phyloP scores from a whole-genome alignment of 192 early-diverging fungal genomes.

The Rhizophagus clarus region DNA sequence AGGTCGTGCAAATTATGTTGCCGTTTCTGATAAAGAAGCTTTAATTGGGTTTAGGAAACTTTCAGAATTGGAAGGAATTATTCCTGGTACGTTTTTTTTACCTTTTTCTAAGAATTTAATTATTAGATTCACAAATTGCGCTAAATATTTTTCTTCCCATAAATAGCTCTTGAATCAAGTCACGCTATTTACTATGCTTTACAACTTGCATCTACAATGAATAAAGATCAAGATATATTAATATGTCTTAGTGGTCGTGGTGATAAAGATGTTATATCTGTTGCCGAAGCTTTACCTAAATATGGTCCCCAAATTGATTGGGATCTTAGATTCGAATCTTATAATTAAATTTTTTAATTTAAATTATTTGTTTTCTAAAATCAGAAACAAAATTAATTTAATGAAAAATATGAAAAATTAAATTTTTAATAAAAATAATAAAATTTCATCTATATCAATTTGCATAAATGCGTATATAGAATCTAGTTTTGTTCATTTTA shows the following conservation, averaged over 20 bases:
- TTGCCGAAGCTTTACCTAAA: slow-evolving; percentile 87
- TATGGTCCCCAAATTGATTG: slow-evolving; percentile 93
- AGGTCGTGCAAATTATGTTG: slow-evolving; percentile 80
- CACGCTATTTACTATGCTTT: slow-evolving; percentile 88
- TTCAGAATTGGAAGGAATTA: slow-evolving; percentile 83
- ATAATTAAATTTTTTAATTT: neutral
- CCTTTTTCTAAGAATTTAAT: too few relatives aligned
- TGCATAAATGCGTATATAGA: too few relatives aligned
- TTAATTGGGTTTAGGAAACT: slow-evolving; percentile 80
- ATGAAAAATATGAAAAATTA: too few relatives aligned
- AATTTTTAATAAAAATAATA: too few relatives aligned
- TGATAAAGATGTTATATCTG: slow-evolving; percentile 96
- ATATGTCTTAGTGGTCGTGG: slow-evolving; percentile 92
- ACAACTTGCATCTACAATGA: slow-evolving; percentile 74
- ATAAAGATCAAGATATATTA: slow-evolving; percentile 79
- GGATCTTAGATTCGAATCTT: slow-evolving; percentile 48
- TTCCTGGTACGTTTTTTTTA: slow-evolving; percentile 55
- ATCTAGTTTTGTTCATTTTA: too few relatives aligned
- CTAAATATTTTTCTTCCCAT: neutral
- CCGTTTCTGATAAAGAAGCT: slow-evolving; percentile 81
- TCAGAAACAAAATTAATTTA: too few relatives aligned
- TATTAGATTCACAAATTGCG: neutral
- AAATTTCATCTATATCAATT: too few relatives aligned
- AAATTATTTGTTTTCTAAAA: neutral
- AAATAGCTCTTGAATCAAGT: slow-evolving; percentile 85